These are phyloP conservation scores for Monosporozyma yasuniensis DNA, from an alignment of 805 yeast species.

Conservation along the genomic window DNA sequence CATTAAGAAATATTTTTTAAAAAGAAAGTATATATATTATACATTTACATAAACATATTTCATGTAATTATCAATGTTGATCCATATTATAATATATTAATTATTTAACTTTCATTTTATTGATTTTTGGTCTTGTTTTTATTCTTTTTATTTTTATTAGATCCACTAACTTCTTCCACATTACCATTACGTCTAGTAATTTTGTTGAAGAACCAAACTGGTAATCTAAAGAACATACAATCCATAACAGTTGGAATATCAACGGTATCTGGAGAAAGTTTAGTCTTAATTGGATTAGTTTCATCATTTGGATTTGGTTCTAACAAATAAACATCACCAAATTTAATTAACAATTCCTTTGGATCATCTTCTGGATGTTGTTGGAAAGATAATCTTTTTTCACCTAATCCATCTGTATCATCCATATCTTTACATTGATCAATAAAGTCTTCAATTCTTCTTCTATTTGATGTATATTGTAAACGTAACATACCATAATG, in stretches of 20 bases:
- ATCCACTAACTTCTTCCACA: conserved; percentile 29
- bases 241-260: conserved; percentile 42
- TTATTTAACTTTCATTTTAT: too few species aligned
- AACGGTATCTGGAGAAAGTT: conserved; percentile 42
- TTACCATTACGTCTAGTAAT: conserved; percentile 9
- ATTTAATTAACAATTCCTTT: conserved; percentile 45
- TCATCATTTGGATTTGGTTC: conserved; percentile 22
- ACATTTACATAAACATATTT: neutral
- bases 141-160: conserved; percentile 6
- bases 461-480: conserved; percentile 47
- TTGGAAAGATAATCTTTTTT: conserved; percentile 35
- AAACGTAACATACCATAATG: conserved; percentile 52
- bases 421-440: conserved; percentile 45
- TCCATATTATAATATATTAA: neutral
- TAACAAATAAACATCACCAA: conserved; percentile 50
- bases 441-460: conserved; percentile 45
- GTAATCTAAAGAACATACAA: conserved; percentile 36
- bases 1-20: too few species aligned
- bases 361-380: conserved; percentile 37
- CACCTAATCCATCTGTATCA: conserved; percentile 48
- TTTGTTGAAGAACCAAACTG: conserved; percentile 37
- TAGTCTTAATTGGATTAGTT: conserved; percentile 32
- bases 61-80: neutral
- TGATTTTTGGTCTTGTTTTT: neutral
- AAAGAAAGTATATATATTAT: neutral